Base-by-base conservation (phyloP, 208 protist genomes). In the Trypanosoma congolense region DNA sequence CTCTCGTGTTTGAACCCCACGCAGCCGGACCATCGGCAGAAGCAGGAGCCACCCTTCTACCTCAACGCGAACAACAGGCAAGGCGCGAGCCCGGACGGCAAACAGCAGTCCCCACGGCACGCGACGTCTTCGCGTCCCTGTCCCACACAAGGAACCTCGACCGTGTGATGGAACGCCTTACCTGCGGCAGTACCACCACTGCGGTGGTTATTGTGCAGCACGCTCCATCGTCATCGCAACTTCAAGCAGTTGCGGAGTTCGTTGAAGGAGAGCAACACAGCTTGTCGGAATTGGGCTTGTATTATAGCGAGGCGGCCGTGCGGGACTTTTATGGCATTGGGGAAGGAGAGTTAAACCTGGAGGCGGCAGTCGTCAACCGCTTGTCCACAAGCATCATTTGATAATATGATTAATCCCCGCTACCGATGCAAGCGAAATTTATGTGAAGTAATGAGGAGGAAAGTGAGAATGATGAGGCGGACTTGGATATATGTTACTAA, bases 111-210 rank as follows among this genome's bases (percentile, higher is more conserved):
- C n/a, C n/a, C 24, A 50, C 55, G 30, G 66, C 67, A 6, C 75
- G 72, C 8, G 63, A 68, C n/a, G 55, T 89, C 12, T 92, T 86
- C 43, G 46, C 74, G 6, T 65, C 69, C 5, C 71, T 89, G 18
- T 82, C 85, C 19, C 65, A 75, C 41, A 71, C 79, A 4, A 76
- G 79, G 49, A 79, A 89, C 49, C 57, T 88, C 14, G 61, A 89
- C 43, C 70, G 74, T 14, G 74, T 85, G 25, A 42, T 85, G 31
- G 63, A 73, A 38, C 52, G 66, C 29, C 64, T 92, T 3, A 72
- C 85, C 0, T 72, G 80, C 3, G 65, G 59, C 26, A 64, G 70
- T 6, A 64, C 56, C 4, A 86, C 77, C 14, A 59, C 48, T 3
- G 77, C 74, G 5, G 77, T 86, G 29, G 70, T 80, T 0, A 67